Conservation (phyloP, 306 rosid genomes). For the Prinsepia uniflora region DNA sequence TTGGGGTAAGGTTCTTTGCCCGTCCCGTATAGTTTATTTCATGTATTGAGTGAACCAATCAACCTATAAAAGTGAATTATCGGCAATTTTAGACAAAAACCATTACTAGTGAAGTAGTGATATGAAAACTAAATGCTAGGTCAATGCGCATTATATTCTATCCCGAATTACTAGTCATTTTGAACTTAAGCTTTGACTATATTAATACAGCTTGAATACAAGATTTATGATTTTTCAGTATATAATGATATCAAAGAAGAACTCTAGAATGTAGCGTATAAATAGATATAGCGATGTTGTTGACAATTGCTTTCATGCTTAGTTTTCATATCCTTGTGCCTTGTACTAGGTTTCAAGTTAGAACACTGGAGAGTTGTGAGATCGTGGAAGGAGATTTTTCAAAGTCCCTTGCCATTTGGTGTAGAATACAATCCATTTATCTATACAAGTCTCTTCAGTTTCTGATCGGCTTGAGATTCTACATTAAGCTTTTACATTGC, state of each 20-base stretch:
- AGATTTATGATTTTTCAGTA: too few relatives aligned
- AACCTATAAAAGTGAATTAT: not conserved
- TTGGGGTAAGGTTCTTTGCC: constrained; percentile 44
- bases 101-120: too few relatives aligned
- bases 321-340: not conserved
- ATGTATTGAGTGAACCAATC: constrained; percentile 7
- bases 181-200: too few relatives aligned
- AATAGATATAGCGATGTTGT: not conserved
- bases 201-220: too few relatives aligned
- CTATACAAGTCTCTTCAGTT: not conserved
- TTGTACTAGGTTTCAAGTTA: not conserved
- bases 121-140: too few relatives aligned
- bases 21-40: constrained; percentile 14
- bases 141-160: too few relatives aligned
- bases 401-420: not conserved
- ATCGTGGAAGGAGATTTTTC: not conserved
- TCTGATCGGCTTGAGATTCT: not conserved
- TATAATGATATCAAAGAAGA: too few relatives aligned
- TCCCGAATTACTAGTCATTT: too few relatives aligned
- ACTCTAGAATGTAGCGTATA: too few relatives aligned
- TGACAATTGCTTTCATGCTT: not conserved
- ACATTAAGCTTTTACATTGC: not conserved
- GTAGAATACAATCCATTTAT: not conserved
- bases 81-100: too few relatives aligned
- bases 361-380: too few relatives aligned